Percentiles rank a stretch among this genome's conserved stretches.
phyloP scores from a whole-genome alignment of 495 filamentous ascomycete species.

The Parachaetomium inaequale region DNA sequence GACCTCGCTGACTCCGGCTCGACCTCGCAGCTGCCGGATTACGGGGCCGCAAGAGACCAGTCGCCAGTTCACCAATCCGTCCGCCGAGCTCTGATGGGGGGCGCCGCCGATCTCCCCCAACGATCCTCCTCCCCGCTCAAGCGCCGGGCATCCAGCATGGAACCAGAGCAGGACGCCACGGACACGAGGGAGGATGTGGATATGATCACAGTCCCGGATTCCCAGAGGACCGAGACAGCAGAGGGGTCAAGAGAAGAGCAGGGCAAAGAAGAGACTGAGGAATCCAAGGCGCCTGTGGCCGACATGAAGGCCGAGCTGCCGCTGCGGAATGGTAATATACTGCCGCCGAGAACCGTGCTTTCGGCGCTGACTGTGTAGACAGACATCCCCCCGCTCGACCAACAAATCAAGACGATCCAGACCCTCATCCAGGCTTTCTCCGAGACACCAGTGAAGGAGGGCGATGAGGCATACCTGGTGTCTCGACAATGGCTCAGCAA shows the following conservation, averaged over 20 bases:
- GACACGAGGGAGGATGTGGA: slow-evolving; percentile 48
- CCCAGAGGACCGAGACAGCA: not conserved
- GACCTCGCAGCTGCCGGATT: slow-evolving; percentile 21
- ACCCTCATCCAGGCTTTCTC: slow-evolving; percentile 56
- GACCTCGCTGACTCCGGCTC: slow-evolving; percentile 40
- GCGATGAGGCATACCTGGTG: slow-evolving; percentile 72
- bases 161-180: slow-evolving; percentile 35
- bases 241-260: slow-evolving; percentile 4
- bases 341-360: not conserved
- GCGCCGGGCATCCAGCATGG: slow-evolving; percentile 53
- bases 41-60: slow-evolving; percentile 28
- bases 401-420: slow-evolving; percentile 70
- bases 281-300: not conserved
- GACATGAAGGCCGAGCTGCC: slow-evolving; percentile 19
- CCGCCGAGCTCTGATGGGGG: slow-evolving; percentile 51
- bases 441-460: slow-evolving; percentile 55
- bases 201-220: slow-evolving; percentile 38
- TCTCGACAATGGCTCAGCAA: slow-evolving; percentile 74
- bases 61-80: slow-evolving; percentile 43
- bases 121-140: slow-evolving; percentile 55
- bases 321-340: slow-evolving; percentile 25
- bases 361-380: not conserved
- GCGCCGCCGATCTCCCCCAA: slow-evolving; percentile 47
- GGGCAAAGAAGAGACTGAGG: slow-evolving; percentile 1
- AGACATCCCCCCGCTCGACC: slow-evolving; percentile 60